phyloP scores from a whole-genome alignment of 495 filamentous ascomycete genomes.

The Penicillium cataractarum region DNA sequence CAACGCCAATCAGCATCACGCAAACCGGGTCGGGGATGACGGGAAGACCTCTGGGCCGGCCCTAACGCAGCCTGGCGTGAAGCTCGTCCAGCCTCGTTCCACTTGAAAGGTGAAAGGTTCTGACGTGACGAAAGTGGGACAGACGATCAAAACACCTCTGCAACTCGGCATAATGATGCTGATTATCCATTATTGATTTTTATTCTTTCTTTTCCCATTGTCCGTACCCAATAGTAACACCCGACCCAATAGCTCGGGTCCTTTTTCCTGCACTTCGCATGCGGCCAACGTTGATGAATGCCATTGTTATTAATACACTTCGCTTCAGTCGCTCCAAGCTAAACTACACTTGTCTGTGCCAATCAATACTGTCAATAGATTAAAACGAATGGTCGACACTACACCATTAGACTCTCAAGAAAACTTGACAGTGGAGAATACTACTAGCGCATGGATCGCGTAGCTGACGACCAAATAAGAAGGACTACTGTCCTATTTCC shows the following conservation, averaged over 20 bases:
- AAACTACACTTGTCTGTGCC: neutral
- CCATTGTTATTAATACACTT: neutral
- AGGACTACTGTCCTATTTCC: neutral
- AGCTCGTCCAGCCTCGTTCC: neutral
- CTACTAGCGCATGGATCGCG: neutral
- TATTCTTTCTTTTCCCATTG: neutral
- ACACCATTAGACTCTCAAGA: neutral
- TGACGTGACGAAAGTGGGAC: neutral
- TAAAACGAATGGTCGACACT: no score
- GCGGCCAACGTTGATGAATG: neutral
- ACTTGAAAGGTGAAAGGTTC: neutral
- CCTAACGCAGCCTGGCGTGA: neutral
- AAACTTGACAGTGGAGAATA: neutral
- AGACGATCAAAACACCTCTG: neutral
- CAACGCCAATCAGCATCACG: neutral
- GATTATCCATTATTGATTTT: neutral
- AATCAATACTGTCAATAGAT: neutral
- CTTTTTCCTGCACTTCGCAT: neutral
- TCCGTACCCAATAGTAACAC: neutral
- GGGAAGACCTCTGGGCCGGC: conserved; percentile 2
- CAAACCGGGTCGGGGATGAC: neutral
- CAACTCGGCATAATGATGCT: neutral
- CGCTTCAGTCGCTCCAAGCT: neutral
- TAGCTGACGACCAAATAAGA: conserved; percentile 1
- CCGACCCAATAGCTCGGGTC: neutral